Evolutionary conservation across 2,329 filamentous ascomycete species (phyloP), one percentile per base, ranked within the genome.

Genomic region (Colletotrichum gigasporum): DNA sequence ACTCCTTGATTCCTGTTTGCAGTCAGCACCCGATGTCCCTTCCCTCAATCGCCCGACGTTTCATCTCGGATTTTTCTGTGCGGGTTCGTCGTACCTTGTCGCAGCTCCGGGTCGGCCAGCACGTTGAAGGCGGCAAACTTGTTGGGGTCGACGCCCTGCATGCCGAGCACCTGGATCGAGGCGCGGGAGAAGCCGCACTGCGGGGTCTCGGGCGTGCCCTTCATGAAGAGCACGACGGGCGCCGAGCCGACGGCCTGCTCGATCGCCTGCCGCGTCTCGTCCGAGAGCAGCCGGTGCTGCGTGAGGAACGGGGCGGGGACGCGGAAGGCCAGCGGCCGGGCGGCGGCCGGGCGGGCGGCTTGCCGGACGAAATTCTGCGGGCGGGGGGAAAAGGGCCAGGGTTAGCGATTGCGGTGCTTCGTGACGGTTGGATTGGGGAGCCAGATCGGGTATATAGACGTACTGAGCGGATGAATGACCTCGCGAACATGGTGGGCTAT

Each of bases 111-210:
- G 77, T 98, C 94, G 80, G 98, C 96, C 60, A 99, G 80, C 37
- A 99, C 96, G 80, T 99, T 98, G 80, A 97, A 97, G 7, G 96
- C 95, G n/a, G 94, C 92, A 76, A 99, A 99, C 82, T 98, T 98
- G 69, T 87, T 85, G 14, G 96, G 96, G 80, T 98, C 92, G 67
- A 99, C 94, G 68, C 96, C 96, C 81, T 99, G 95, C 73, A 97
- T 80, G 62, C 95, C 93, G 68, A 99, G 85, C 72, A 99, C 94
- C 84, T 98, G 94, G 76, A 99, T 97, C 76, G 88, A 93, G 57
- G 95, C 95, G 72, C 94, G 89, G 63, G 95, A 98, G 85, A 97
- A 99, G 45, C 96, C 96, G 80, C 96, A 99, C 79, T 97, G 94
- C 18, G 96, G 96, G 66, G 89, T 93, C 81, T 97, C 94, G 63